Evolutionary conservation across 352 stramenopile genomes (phyloP).

Genomic region (Pythium graminicola): DNA sequence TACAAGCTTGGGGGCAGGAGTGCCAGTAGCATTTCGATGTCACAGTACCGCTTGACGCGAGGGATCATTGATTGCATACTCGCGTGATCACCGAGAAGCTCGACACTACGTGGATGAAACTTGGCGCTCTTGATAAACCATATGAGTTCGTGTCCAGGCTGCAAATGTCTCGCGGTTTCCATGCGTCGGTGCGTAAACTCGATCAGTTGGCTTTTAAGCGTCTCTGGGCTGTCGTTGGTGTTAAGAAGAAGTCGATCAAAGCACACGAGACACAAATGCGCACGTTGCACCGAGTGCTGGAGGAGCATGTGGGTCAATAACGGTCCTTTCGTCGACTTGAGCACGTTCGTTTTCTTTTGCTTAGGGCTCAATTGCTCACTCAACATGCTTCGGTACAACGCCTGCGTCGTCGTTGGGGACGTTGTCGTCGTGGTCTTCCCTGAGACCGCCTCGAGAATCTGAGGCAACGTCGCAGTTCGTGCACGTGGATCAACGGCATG

Average conservation of each 20-base stretch:
- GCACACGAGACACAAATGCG: conserved; percentile 18
- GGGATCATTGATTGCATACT: not conserved
- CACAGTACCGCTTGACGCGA: conserved; percentile 7
- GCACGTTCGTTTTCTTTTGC: not conserved
- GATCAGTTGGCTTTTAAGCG: not conserved
- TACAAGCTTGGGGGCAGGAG: conserved; percentile 11
- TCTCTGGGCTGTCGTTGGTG: not conserved
- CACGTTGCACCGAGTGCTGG: conserved; percentile 14
- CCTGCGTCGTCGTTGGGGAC: not conserved
- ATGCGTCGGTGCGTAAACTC: conserved; percentile 3
- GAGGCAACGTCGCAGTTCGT: conserved; percentile 9
- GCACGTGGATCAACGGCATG: conserved; percentile 7
- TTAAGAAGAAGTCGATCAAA: conserved; percentile 5
- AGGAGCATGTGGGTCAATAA: conserved; percentile 9
- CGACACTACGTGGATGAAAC: not conserved
- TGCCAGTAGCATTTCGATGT: conserved; percentile 15
- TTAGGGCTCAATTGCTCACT: not conserved
- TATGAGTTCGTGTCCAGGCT: not conserved
- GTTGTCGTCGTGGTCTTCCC: not conserved
- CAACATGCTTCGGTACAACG: conserved; percentile 3
- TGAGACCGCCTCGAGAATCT: not conserved
- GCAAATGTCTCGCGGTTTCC: not conserved
- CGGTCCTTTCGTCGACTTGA: not conserved
- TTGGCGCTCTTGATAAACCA: not conserved
- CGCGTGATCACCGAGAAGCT: not conserved